Evolutionary conservation across 1,139 yeast genomes (phyloP).

Genomic region (Magnusiomyces clavatus): DNA sequence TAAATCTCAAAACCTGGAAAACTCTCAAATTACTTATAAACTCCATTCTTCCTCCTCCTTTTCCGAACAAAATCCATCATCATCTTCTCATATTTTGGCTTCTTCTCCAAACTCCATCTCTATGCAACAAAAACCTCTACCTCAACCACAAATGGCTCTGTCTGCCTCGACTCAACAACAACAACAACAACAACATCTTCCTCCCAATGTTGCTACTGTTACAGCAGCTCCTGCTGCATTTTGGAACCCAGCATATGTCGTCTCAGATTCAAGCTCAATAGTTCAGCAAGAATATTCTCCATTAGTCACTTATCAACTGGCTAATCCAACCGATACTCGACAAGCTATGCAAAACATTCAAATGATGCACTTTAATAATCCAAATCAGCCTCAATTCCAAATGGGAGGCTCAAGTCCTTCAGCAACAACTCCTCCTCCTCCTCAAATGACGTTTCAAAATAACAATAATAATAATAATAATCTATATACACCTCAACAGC

Average conservation of each 20-base stretch:
- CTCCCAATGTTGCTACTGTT: background rate
- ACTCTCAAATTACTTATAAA: too few species aligned
- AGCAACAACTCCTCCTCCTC: background rate
- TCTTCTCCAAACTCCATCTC: too few species aligned
- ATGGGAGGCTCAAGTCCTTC: background rate
- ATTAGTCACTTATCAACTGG: constrained; percentile 1
- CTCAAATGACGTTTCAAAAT: background rate
- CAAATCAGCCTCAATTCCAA: background rate
- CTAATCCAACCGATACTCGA: background rate
- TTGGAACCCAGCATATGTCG: constrained; percentile 2
- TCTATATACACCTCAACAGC: too few species aligned
- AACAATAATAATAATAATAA: too few species aligned
- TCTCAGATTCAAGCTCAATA: background rate
- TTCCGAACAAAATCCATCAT: too few species aligned
- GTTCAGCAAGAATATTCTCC: background rate
- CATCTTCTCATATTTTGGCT: too few species aligned
- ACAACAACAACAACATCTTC: background rate
- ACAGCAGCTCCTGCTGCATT: background rate
- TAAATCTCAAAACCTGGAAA: too few species aligned
- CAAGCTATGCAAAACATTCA: constrained; percentile 1
- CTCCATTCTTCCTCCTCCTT: too few species aligned
- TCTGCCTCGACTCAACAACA: background rate
- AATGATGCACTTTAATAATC: background rate
- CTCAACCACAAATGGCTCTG: too few species aligned
- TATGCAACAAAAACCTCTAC: too few species aligned